Evolutionary conservation across 2,329 filamentous ascomycete genomes (phyloP), one percentile per base, ranked within the genome.

Genomic region (Sordariomycetes sp.): DNA sequence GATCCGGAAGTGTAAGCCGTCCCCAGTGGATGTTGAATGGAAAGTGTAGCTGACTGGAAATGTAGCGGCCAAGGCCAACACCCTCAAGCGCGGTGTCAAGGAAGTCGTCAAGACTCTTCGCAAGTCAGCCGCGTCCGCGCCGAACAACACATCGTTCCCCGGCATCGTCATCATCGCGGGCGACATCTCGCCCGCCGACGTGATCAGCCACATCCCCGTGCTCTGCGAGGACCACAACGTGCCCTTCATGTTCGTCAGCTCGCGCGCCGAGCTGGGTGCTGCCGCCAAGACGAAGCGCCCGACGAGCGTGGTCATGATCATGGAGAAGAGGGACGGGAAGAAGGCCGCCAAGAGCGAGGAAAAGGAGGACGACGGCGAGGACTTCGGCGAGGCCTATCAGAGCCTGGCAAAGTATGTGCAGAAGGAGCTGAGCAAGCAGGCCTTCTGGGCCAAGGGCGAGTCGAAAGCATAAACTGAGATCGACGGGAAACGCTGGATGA

Each of bases 181-280:
- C 49, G 92, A 98, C 63, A 96, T 98, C 68, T 94, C 86, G 34
- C 92, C 92, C 45, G 90, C 92, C 80, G 92, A 98, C 62, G 92
- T 98, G 58, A 95, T 98, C 66, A 92, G 86, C 40, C 92, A 98
- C 66, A 85, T 98, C 46, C 92, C 92, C 50, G 85, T 98, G 38
- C 81, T 96, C 38, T 96, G 92, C 73, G 92, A 98, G 68, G 90
- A 96, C 66, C 88, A 95, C 72, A 86, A 85, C 63, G 86, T 95
- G 40, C 92, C 92, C 21, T 98, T 96, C 67, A 78, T 98, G 61
- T 98, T 93, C 61, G 85, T 98, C 49, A 78, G 81, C 40, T 93
- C 84, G 52, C 82, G 92, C 49, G 90, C 87, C 41, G 90, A 96
- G 67, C 78, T 98, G 38, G 92, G 92, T 53, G 85, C 86, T 47